These are phyloP conservation scores for Lentinus tigrinus DNA, from an alignment of 768 basidiomycete species.

Conservation along the genomic window DNA sequence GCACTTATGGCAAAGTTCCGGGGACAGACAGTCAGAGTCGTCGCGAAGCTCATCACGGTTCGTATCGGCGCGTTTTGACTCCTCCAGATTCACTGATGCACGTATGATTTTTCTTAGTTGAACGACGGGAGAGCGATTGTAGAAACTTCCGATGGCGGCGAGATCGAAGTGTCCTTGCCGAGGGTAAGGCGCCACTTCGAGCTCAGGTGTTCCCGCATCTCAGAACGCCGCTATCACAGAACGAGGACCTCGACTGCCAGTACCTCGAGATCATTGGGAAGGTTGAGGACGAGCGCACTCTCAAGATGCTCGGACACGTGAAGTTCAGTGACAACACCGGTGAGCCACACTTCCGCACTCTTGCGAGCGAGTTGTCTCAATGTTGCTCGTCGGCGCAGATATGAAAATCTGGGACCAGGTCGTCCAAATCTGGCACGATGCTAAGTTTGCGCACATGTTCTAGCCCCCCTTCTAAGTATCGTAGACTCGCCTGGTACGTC, in stretches of 20 bases:
- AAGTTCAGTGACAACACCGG: constrained; percentile 17
- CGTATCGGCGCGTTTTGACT: neutral
- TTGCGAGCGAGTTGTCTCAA: neutral
- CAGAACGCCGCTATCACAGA: neutral
- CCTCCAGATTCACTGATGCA: neutral
- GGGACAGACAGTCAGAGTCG: constrained; percentile 19
- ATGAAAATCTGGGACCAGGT: constrained; percentile 20
- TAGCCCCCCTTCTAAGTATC: neutral
- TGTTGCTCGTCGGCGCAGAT: constrained; percentile 1
- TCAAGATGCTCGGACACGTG: constrained; percentile 23
- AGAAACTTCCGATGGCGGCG: constrained; percentile 64
- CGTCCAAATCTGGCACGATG: constrained; percentile 22
- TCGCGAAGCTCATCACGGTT: constrained; percentile 13
- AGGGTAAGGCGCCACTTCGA: constrained; percentile 31
- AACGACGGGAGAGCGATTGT: constrained; percentile 52
- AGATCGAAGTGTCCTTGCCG: constrained; percentile 48
- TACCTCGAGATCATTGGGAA: constrained; percentile 24
- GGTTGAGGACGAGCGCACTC: constrained; percentile 16
- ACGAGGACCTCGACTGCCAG: neutral
- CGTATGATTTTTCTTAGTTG: neutral
- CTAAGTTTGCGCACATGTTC: constrained; percentile 18
- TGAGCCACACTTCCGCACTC: neutral
- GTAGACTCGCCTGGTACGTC: too few relatives aligned
- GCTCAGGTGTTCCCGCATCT: neutral
- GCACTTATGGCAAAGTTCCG: constrained; percentile 12